phyloP scores from a whole-genome alignment of 805 yeast species.

The Millerozyma miso region DNA sequence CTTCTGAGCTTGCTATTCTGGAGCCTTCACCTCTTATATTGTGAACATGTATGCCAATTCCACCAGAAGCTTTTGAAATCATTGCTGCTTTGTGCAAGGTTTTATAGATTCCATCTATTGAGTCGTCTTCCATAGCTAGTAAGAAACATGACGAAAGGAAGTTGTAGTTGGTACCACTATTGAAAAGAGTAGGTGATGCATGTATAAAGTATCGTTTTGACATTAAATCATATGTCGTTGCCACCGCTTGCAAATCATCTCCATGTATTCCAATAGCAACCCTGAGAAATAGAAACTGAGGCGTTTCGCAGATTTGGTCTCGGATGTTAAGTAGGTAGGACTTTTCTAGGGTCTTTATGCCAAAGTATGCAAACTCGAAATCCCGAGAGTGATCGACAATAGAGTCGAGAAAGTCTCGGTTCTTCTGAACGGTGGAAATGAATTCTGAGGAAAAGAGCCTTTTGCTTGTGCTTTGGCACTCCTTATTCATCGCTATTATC shows the following conservation, averaged over 20 bases:
- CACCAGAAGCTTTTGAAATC: constrained; percentile 94
- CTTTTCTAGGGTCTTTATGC: constrained; percentile 86
- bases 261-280: constrained; percentile 91
- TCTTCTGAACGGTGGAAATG: constrained; percentile 55
- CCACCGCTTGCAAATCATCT: constrained; percentile 53
- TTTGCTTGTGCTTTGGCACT: constrained; percentile 8
- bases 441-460: constrained; percentile 73
- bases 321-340: constrained; percentile 67
- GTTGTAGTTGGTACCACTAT: constrained; percentile 84
- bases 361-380: constrained; percentile 75
- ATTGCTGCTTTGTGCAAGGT: constrained; percentile 85
- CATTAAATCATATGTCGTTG: constrained; percentile 86
- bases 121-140: constrained; percentile 88
- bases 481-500: constrained; percentile 5
- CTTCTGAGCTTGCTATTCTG: constrained; percentile 87
- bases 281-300: constrained; percentile 86
- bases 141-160: constrained; percentile 91
- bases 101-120: constrained; percentile 91
- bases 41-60: constrained; percentile 86
- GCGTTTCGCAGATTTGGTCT: constrained; percentile 73
- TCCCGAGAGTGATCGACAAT: constrained; percentile 79
- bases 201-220: constrained; percentile 84
- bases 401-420: constrained; percentile 64
- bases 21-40: constrained; percentile 86
- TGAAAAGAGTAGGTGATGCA: constrained; percentile 92